Evolutionary conservation across 2,329 filamentous ascomycete species (phyloP).

Genomic region (Diplodia scrobiculata): DNA sequence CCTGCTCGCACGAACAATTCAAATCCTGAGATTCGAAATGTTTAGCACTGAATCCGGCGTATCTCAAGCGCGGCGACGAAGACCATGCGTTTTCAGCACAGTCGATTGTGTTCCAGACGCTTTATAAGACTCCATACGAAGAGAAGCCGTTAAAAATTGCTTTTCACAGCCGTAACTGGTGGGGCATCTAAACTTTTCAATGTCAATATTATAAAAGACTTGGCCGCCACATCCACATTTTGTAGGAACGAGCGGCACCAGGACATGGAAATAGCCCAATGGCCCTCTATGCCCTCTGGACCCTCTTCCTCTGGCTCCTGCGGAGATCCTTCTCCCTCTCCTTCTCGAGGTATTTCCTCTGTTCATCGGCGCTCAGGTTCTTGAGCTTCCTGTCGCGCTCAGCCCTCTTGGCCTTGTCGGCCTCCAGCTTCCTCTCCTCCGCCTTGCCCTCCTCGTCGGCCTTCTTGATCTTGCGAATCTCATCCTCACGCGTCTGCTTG

Average conservation of each 20-base stretch:
- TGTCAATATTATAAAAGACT: constrained; percentile 16
- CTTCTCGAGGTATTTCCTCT: constrained; percentile 66
- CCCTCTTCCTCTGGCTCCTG: constrained; percentile 65
- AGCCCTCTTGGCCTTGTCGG: constrained; percentile 72
- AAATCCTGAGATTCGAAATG: not conserved
- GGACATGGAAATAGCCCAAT: not conserved
- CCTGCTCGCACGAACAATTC: not conserved
- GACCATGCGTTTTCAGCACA: not conserved
- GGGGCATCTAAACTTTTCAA: constrained; percentile 22
- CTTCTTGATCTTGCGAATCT: constrained; percentile 77
- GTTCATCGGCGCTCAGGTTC: constrained; percentile 63
- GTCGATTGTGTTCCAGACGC: not conserved
- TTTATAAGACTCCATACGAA: not conserved
- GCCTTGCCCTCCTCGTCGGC: constrained; percentile 71
- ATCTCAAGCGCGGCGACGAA: not conserved
- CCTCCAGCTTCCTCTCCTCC: constrained; percentile 58
- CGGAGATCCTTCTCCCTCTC: constrained; percentile 84
- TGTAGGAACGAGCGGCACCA: not conserved
- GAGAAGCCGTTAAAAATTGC: not conserved
- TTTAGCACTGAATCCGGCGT: not conserved
- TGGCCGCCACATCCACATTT: not conserved
- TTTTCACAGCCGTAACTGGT: not conserved
- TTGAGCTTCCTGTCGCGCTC: constrained; percentile 72
- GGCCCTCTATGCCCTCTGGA: constrained; percentile 42
- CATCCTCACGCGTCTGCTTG: constrained; percentile 74